A percentile compares a stretch with the other conserved stretches of the same genome.
Evolutionary conservation across 306 rosid species (phyloP).

Genomic region (Lablab purpureus): DNA sequence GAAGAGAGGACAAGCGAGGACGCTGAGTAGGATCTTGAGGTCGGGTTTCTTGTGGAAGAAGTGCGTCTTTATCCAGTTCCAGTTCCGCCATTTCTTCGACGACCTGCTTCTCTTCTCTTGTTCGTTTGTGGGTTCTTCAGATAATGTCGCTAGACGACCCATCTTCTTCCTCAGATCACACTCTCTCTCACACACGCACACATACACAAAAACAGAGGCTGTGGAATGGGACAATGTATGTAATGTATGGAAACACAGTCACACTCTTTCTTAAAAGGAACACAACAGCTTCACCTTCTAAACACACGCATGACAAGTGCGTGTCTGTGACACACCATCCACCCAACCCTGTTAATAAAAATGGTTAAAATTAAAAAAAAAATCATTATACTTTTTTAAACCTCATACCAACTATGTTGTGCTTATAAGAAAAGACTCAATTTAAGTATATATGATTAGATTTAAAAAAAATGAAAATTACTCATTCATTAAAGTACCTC

Average conservation of each 20-base stretch:
- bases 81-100: constrained; percentile 67
- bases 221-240: not conserved
- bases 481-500: too few species aligned
- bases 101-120: constrained; percentile 36
- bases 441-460: too few species aligned
- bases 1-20: constrained; percentile 85
- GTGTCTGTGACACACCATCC: not conserved
- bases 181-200: not conserved
- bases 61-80: constrained; percentile 83
- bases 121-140: constrained; percentile 79
- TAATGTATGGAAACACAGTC: not conserved
- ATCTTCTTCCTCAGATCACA: constrained; percentile 27
- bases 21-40: constrained; percentile 80
- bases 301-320: not conserved
- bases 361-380: too few species aligned
- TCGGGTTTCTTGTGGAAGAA: constrained; percentile 68
- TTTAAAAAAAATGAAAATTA: too few species aligned
- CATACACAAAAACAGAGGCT: not conserved
- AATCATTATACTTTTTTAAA: too few species aligned
- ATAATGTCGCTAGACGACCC: constrained; percentile 70
- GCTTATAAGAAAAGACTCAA: too few species aligned
- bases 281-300: not conserved
- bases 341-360: not conserved
- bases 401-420: too few species aligned
- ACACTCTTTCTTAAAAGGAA: not conserved